Evolutionary conservation across 306 rosid genomes (phyloP), one percentile per base, ranked within the genome.

Genomic region (Citrullus amarus): DNA sequence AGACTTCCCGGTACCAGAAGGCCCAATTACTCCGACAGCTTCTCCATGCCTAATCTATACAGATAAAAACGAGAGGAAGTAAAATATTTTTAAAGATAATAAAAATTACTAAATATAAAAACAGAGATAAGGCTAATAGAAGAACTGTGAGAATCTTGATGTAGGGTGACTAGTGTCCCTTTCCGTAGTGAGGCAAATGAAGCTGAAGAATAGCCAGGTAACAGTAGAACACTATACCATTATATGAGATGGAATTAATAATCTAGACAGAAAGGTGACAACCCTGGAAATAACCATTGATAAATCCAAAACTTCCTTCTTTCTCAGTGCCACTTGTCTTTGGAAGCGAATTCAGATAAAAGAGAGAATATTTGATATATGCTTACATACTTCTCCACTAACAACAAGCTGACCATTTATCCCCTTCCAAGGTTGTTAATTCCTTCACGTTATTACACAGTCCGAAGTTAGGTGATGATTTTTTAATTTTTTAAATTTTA

Each of bases 1-100:
- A 39, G 99, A 96, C 83, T 96, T 96, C 11, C 99, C 99, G 4
- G 99, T 96, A 75, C 99, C 99, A 80, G 99, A 96, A 71, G 99
- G 99, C 79, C 99, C 99, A 78, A 96, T 96, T 80, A 92, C 91
- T 78, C 98, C 99, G 87, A 96, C 98, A 74, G 99, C 96, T 89
- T 96, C 99, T 15, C 99, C 98, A 88, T 89, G 91, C 78, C 94
- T 93, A 83, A 96, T 96, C 99, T 92, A 86, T 83, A 85, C 62
- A 80, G 71, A 56, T 57, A 32, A 65, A 10, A 58, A 68, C 15
- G 30, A 28, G 41, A 51, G 39, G 32, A 22, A 25, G 30, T 72
- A 20, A 22, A 46, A 46, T 25, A 10, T 46, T 71, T 46, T 46
- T 0, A 71, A 82, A 66, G 82, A 65, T 17, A 53, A 55, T 43